phyloP scores from a whole-genome alignment of 169 alveolate genomes.

The Cryptosporidium bovis region DNA sequence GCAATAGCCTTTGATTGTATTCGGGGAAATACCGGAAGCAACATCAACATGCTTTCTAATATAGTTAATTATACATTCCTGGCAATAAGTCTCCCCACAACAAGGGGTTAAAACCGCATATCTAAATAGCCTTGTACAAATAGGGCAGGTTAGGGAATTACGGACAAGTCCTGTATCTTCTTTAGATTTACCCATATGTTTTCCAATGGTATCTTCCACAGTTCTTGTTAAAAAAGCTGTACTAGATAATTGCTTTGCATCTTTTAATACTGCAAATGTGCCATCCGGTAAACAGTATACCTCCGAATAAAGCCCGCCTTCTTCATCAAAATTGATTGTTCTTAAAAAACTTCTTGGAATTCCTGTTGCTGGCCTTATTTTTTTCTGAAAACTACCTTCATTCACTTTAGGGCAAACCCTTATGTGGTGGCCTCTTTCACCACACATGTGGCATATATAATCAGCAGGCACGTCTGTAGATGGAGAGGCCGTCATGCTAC shows the following conservation, averaged over 20 bases:
- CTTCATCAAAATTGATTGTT: conserved; percentile 82
- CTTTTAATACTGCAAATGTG: conserved; percentile 86
- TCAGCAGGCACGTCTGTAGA: conserved; percentile 69
- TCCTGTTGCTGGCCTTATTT: conserved; percentile 88
- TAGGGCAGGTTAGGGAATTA: conserved; percentile 78
- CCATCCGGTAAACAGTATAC: conserved; percentile 85
- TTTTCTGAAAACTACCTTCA: conserved; percentile 83
- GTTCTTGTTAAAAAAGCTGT: conserved; percentile 87
- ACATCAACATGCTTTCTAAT: conserved; percentile 57
- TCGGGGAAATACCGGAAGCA: conserved; percentile 69
- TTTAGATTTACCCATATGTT: conserved; percentile 75
- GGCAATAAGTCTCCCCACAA: conserved; percentile 88
- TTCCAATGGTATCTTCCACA: conserved; percentile 85
- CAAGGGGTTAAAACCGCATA: conserved; percentile 85
- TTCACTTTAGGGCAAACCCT: conserved; percentile 82
- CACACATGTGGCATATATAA: conserved; percentile 90
- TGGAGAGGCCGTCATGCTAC: not conserved
- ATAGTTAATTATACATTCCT: conserved; percentile 72
- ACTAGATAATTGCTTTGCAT: conserved; percentile 85
- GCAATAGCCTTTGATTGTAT: conserved; percentile 60
- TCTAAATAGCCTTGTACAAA: conserved; percentile 83
- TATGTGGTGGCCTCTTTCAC: conserved; percentile 87
- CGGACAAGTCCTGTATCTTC: conserved; percentile 64
- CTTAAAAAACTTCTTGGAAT: conserved; percentile 85
- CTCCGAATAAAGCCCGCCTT: conserved; percentile 76